Base-by-base conservation (phyloP, 495 filamentous ascomycete species). In the Xylaria scruposa region DNA sequence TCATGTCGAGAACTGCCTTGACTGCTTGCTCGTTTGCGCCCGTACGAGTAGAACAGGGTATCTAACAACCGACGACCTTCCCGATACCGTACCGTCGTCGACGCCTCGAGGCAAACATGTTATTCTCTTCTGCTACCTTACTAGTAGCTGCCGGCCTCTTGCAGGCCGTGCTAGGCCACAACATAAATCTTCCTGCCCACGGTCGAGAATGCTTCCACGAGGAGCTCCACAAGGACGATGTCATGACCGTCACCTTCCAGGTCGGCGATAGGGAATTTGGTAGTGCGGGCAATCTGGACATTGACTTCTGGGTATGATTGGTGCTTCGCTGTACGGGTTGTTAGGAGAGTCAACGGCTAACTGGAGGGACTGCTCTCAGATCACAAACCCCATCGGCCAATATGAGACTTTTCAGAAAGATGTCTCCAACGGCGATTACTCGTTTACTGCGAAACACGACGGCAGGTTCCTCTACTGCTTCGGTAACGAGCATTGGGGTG, bases 211-310 rank as follows among this genome's bases (percentile, higher is more conserved):
- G 96, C 86, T 99, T 98, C 88, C 94, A 97, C 88, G 96, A 99
- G 85, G 81, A 84, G 61, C 90, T 99, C 53, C 94, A 97, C 84
- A 89, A 87, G 75, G 96, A 97, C 81, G 96, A 99, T 84, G 91
- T 91, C 81, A 99, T 99, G 96, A 98, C 94, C 12, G 95, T 99
- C 40, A 96, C 94, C 19, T 99, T 97, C 86, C 96, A 98, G 85
- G 95, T 98, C 70, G 96, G 97, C 74, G 96, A 99, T 80, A 84
- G 97, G 68, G 96, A 99, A 77, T 98, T 98, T 81, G 96, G 95
- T 38, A 91, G 93, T 19, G 94, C 94, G 51, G 95, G 96, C 15
- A 98, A 98, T 78, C 85, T 99, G 21, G 96, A 98, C 75, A 89
- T 98, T 80, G 96, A 98, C 81, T 98, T 98, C 81, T 99, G 95